These are phyloP conservation scores for Cordyceps cateniannulata DNA, from an alignment of 2,329 filamentous ascomycete species.

Conservation along the genomic window DNA sequence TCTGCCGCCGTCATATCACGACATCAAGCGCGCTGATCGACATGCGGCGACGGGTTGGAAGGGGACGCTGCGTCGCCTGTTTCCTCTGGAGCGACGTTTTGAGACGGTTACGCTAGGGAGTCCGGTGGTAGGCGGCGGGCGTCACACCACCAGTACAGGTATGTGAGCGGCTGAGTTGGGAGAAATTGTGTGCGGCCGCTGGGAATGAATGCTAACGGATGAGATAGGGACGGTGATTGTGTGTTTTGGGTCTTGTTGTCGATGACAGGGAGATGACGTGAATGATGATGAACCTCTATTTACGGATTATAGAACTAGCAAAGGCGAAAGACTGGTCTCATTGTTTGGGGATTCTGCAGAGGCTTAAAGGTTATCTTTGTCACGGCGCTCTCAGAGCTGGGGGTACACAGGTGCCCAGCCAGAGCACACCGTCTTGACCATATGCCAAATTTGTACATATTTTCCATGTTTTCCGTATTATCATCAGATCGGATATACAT, in stretches of 20 bases:
- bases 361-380: too few relatives aligned
- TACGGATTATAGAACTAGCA: neutral
- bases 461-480: too few relatives aligned
- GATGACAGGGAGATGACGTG: neutral
- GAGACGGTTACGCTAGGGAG: constrained; percentile 9
- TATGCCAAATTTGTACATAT: too few relatives aligned
- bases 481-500: too few relatives aligned
- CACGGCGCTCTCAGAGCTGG: too few relatives aligned
- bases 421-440: too few relatives aligned
- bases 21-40: neutral
- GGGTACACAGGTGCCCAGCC: too few relatives aligned
- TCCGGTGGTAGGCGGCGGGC: neutral
- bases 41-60: constrained; percentile 1
- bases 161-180: neutral
- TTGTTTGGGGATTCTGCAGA: too few relatives aligned
- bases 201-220: neutral
- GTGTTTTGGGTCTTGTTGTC: constrained; percentile 7
- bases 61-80: constrained; percentile 2
- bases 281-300: neutral
- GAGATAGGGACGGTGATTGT: neutral
- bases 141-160: neutral
- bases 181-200: neutral
- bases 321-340: too few relatives aligned
- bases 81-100: constrained; percentile 3
- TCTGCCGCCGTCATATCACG: constrained; percentile 5